These are phyloP conservation scores for Aspergillus ruber DNA, from an alignment of 2,329 filamentous ascomycete species.

Conservation along the genomic window DNA sequence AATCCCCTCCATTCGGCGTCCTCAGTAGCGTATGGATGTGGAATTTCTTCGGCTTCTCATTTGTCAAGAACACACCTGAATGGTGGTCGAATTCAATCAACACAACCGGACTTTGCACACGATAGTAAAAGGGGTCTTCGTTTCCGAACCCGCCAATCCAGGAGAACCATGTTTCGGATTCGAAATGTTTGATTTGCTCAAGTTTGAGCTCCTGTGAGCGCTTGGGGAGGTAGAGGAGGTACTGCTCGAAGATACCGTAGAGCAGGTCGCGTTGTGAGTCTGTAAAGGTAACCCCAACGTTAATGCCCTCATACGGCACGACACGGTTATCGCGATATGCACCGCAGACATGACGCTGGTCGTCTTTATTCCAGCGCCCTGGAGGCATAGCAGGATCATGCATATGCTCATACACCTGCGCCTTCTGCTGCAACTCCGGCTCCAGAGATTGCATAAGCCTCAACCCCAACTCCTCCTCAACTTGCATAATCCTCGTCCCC, in stretches of 20 bases:
- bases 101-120: conserved; percentile 69
- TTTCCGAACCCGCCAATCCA: conserved; percentile 67
- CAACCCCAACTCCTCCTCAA: conserved; percentile 60
- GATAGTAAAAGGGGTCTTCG: conserved; percentile 68
- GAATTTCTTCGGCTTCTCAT: conserved; percentile 67
- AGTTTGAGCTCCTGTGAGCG: conserved; percentile 51
- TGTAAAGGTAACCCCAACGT: conserved; percentile 39
- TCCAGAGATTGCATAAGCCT: conserved; percentile 61
- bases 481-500: conserved; percentile 60
- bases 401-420: conserved; percentile 55
- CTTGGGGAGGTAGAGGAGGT: conserved; percentile 61
- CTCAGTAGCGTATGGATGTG: conserved; percentile 70
- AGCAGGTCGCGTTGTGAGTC: conserved; percentile 49
- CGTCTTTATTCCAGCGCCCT: conserved; percentile 68
- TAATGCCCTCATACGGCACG: conserved; percentile 66
- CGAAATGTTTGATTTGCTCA: conserved; percentile 48
- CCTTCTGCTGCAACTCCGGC: conserved; percentile 40
- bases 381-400: conserved; percentile 58
- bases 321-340: conserved; percentile 72
- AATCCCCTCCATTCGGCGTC: conserved; percentile 70
- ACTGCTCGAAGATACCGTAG: conserved; percentile 56
- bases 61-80: conserved; percentile 69
- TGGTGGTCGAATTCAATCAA: conserved; percentile 75
- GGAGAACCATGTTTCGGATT: conserved; percentile 68
- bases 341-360: conserved; percentile 71